phyloP scores from a whole-genome alignment of 2,329 filamentous ascomycete genomes.

The Curvularia sp. region DNA sequence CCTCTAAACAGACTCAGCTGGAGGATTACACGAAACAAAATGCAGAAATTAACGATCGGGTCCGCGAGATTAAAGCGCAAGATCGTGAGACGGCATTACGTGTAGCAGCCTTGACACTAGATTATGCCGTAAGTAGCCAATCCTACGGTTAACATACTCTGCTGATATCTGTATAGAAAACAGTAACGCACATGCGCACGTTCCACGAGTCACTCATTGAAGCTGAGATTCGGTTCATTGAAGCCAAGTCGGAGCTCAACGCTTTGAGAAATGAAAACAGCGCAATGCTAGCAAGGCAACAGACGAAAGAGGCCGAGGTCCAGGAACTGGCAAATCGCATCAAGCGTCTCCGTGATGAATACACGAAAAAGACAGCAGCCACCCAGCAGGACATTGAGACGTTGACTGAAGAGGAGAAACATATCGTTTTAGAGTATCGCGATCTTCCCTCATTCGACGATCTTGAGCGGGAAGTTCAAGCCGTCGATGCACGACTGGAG shows the following conservation, averaged over 20 bases:
- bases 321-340: slow-evolving; percentile 25
- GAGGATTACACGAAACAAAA: slow-evolving; percentile 51
- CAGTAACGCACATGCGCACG: slow-evolving; percentile 67
- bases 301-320: slow-evolving; percentile 28
- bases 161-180: slow-evolving; percentile 42
- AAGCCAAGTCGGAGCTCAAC: slow-evolving; percentile 81
- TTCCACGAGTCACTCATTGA: slow-evolving; percentile 71
- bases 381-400: slow-evolving; percentile 24
- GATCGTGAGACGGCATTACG: slow-evolving; percentile 50
- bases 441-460: slow-evolving; percentile 56
- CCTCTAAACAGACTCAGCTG: slow-evolving; percentile 56
- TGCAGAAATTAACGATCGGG: slow-evolving; percentile 53
- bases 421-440: slow-evolving; percentile 29
- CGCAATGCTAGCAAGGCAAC: slow-evolving; percentile 45
- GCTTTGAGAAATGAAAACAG: slow-evolving; percentile 70
- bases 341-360: slow-evolving; percentile 18
- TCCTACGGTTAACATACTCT: neutral
- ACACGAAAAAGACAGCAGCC: slow-evolving; percentile 26
- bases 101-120: slow-evolving; percentile 53
- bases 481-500: slow-evolving; percentile 76
- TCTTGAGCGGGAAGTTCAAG: slow-evolving; percentile 75
- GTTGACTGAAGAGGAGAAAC: slow-evolving; percentile 36
- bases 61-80: slow-evolving; percentile 57
- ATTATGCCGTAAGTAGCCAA: slow-evolving; percentile 53
- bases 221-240: slow-evolving; percentile 73